Percentiles rank a stretch among this genome's conserved stretches.
phyloP scores from a whole-genome alignment of 2,329 filamentous ascomycete species.

The Fusarium buharicum region DNA sequence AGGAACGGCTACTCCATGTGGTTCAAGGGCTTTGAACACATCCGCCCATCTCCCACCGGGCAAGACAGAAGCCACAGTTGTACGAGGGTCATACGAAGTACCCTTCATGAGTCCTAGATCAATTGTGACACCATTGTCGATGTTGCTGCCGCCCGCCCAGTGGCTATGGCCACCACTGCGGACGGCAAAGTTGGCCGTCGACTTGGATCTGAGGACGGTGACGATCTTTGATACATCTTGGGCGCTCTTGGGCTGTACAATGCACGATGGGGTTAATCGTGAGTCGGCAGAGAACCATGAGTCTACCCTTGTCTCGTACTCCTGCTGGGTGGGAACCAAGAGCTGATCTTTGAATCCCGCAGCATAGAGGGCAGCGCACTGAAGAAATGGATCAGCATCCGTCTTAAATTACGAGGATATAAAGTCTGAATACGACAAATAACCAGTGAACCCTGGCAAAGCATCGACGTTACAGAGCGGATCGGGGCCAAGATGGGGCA shows the following conservation, averaged over 20 bases:
- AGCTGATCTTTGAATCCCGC: constrained; percentile 2
- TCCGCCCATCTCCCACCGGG: constrained; percentile 57
- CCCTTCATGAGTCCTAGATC: constrained; percentile 45
- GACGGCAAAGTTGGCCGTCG: constrained; percentile 44
- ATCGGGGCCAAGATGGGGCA: too few species aligned
- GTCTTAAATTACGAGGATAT: too few species aligned
- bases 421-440: too few species aligned
- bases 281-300: constrained; percentile 44
- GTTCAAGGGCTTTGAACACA: constrained; percentile 43
- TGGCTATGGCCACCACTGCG: constrained; percentile 49
- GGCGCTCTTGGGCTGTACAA: constrained; percentile 42
- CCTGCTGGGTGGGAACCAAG: neutral
- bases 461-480: neutral
- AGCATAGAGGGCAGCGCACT: neutral
- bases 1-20: constrained; percentile 53
- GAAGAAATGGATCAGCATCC: too few species aligned
- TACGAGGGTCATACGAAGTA: constrained; percentile 39
- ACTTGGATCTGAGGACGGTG: constrained; percentile 20
- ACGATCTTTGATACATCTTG: constrained; percentile 42
- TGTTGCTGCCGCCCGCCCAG: constrained; percentile 45
- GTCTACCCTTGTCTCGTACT: constrained; percentile 11
- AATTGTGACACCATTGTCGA: constrained; percentile 44
- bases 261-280: constrained; percentile 43
- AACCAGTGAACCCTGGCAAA: too few species aligned
- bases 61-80: constrained; percentile 44